Evolutionary conservation across 352 stramenopile species (phyloP).

Genomic region (Phytophthora macrochlamydospora): DNA sequence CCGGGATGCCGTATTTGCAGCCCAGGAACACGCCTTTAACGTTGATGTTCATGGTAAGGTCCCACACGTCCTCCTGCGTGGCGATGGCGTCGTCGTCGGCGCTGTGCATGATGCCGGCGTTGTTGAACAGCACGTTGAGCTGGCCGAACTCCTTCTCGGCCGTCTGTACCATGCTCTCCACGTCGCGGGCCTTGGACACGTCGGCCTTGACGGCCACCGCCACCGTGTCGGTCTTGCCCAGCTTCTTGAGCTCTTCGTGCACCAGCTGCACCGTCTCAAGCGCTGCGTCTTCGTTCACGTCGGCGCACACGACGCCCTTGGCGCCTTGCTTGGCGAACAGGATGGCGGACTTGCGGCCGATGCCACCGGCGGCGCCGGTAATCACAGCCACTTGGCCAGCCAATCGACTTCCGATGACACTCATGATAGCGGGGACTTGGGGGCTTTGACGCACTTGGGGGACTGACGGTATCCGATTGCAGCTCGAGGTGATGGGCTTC

Average conservation of each 20-base stretch:
- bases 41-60: conserved; percentile 89
- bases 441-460: neutral
- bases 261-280: conserved; percentile 71
- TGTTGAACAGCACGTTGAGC: conserved; percentile 88
- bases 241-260: conserved; percentile 66
- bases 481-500: neutral
- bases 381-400: conserved; percentile 81
- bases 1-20: conserved; percentile 88
- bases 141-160: conserved; percentile 83
- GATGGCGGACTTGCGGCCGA: conserved; percentile 81
- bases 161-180: conserved; percentile 77
- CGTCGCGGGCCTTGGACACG: conserved; percentile 74
- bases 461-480: neutral
- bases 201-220: conserved; percentile 65
- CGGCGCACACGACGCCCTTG: conserved; percentile 77
- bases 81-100: conserved; percentile 78
- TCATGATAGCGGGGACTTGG: conserved; percentile 32
- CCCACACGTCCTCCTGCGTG: conserved; percentile 83
- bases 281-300: conserved; percentile 74
- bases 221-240: conserved; percentile 58
- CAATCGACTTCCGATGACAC: conserved; percentile 59
- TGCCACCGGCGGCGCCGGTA: conserved; percentile 82
- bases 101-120: conserved; percentile 87
- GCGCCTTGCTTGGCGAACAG: conserved; percentile 85
- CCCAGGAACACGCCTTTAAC: conserved; percentile 91